Evolutionary conservation across 768 basidiomycete species (phyloP).

Genomic region (Amanita rimosa): DNA sequence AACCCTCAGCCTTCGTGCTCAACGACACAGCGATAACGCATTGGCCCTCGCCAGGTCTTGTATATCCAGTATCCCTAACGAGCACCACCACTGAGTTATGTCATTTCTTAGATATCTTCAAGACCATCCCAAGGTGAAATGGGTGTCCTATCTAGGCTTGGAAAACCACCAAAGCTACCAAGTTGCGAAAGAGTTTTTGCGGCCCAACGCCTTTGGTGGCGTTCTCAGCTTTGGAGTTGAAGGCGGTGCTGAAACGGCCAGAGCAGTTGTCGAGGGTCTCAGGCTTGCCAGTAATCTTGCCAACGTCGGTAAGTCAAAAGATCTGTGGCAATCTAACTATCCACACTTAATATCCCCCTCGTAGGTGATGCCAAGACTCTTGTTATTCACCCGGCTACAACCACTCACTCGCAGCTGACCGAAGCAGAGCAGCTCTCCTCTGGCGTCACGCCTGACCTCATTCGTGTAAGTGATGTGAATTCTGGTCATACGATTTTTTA

Average conservation of each 20-base stretch:
- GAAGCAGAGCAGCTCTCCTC: conserved; percentile 46
- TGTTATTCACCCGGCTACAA: conserved; percentile 68
- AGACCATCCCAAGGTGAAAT: conserved; percentile 52
- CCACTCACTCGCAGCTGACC: conserved; percentile 65
- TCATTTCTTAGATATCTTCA: conserved; percentile 38
- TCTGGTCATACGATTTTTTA: not conserved
- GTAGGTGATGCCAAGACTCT: conserved; percentile 67
- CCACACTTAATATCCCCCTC: not conserved
- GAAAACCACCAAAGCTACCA: conserved; percentile 47
- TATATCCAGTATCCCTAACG: not conserved
- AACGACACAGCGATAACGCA: conserved; percentile 64
- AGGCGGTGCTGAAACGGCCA: conserved; percentile 39
- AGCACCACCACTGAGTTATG: conserved; percentile 6
- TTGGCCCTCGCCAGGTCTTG: conserved; percentile 48
- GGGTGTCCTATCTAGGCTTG: conserved; percentile 76
- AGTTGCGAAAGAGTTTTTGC: conserved; percentile 44
- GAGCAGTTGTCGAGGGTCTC: conserved; percentile 57
- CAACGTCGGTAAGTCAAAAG: conserved; percentile 45
- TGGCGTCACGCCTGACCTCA: conserved; percentile 70
- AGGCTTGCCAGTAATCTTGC: conserved; percentile 63
- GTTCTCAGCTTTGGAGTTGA: conserved; percentile 72
- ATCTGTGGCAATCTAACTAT: not conserved
- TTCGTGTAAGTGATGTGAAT: conserved; percentile 37
- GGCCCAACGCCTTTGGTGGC: conserved; percentile 50
- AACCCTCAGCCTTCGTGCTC: conserved; percentile 59